Evolutionary conservation across 2,329 filamentous ascomycete species (phyloP).

Genomic region (Cercospora zeae-maydis): DNA sequence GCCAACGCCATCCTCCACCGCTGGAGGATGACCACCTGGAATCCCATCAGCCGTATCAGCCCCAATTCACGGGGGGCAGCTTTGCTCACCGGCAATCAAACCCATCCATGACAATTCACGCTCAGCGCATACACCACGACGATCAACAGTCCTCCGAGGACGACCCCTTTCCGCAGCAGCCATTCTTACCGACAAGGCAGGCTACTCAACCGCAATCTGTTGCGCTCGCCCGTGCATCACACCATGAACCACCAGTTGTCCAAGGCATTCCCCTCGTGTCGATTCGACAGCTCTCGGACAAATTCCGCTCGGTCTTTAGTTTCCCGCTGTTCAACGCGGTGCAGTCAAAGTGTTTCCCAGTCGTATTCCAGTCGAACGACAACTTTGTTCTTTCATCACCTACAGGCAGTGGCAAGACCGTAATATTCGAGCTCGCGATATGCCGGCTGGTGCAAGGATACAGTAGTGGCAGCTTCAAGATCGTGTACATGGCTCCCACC

Average conservation of each 20-base stretch:
- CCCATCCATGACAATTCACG: background rate
- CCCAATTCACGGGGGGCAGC: background rate
- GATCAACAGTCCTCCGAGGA: background rate
- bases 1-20: conserved; percentile 23
- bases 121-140: background rate
- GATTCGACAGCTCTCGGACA: conserved; percentile 62
- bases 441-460: conserved; percentile 63
- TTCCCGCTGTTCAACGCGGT: conserved; percentile 77
- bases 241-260: conserved; percentile 39
- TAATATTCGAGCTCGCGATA: conserved; percentile 75
- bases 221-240: background rate
- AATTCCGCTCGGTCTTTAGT: conserved; percentile 65
- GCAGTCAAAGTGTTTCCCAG: conserved; percentile 72
- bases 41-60: background rate
- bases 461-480: conserved; percentile 64
- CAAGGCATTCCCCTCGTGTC: conserved; percentile 61
- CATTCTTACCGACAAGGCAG: background rate
- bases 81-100: background rate
- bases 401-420: conserved; percentile 83
- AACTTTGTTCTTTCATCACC: conserved; percentile 79
- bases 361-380: conserved; percentile 63
- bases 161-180: background rate
- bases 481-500: conserved; percentile 80
- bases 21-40: background rate
- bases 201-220: background rate